Evolutionary conservation across 1,284 basidiomycete species (phyloP).

Genomic region (Xerocomus nothofagi): DNA sequence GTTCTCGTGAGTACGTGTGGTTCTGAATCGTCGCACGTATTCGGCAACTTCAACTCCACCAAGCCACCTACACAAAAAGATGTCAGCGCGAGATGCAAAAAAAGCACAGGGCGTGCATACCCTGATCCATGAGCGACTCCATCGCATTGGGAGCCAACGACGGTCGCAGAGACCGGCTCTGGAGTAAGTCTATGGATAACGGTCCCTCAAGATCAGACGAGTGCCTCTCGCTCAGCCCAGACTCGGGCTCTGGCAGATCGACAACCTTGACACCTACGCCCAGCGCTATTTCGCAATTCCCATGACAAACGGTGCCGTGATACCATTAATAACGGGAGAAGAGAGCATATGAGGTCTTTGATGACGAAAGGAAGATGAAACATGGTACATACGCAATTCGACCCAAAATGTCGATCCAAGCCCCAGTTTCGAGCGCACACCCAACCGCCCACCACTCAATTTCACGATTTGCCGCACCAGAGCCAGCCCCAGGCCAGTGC

Average conservation of each 20-base stretch:
- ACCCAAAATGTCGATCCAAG: conserved; percentile 79
- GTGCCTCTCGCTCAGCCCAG: conserved; percentile 27
- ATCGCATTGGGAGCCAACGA: conserved; percentile 49
- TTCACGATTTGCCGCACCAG: conserved; percentile 90
- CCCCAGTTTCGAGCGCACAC: conserved; percentile 63
- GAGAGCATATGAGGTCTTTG: conserved; percentile 12
- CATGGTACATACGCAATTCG: conserved; percentile 58
- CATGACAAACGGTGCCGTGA: conserved; percentile 13
- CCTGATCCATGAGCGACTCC: conserved; percentile 71
- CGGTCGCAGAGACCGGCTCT: conserved; percentile 12
- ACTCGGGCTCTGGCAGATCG: conserved; percentile 28
- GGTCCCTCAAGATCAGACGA: conserved; percentile 26
- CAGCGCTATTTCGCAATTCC: conserved; percentile 23
- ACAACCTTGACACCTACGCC: conserved; percentile 34
- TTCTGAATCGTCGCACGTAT: conserved; percentile 38
- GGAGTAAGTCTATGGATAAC: conserved; percentile 27
- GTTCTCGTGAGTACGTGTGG: conserved; percentile 46
- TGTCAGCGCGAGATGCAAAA: not conserved
- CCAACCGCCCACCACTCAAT: conserved; percentile 76
- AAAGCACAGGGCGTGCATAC: conserved; percentile 34
- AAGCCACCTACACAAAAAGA: conserved; percentile 46
- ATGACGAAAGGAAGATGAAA: conserved; percentile 15
- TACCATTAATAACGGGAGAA: conserved; percentile 7
- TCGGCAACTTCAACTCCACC: conserved; percentile 56
- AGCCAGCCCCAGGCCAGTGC: conserved; percentile 85